A percentile compares a stretch with the other conserved stretches of the same genome.
These are phyloP conservation scores for Boletus huronensis DNA, from an alignment of 768 basidiomycete genomes.

Conservation along the genomic window DNA sequence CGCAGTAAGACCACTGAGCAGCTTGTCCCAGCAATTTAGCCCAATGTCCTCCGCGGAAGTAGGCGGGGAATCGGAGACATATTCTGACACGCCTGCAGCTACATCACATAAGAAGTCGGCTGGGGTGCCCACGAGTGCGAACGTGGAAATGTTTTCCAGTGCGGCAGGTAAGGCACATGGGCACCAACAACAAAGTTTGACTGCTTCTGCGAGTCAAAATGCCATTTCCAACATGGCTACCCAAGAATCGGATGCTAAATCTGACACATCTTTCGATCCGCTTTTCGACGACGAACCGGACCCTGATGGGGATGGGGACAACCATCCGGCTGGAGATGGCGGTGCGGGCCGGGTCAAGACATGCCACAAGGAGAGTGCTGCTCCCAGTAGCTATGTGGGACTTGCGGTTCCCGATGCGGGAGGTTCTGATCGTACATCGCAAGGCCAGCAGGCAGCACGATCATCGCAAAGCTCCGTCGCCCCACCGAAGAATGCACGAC, in stretches of 20 bases:
- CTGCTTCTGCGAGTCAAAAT: slow-evolving; percentile 23
- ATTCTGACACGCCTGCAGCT: slow-evolving; percentile 10
- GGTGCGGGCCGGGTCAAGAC: slow-evolving; percentile 14
- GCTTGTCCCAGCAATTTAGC: slow-evolving; percentile 33
- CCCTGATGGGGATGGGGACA: slow-evolving; percentile 45
- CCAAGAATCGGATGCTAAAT: slow-evolving; percentile 59
- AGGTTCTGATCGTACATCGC: slow-evolving; percentile 19
- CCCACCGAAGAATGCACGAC: slow-evolving; percentile 73
- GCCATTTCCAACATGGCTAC: slow-evolving; percentile 20
- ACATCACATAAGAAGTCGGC: slow-evolving; percentile 9
- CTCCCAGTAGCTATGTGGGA: slow-evolving; percentile 15
- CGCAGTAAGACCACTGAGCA: slow-evolving; percentile 63
- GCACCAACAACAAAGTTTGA: slow-evolving; percentile 12
- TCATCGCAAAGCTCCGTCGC: slow-evolving; percentile 38
- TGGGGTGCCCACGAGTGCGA: slow-evolving; percentile 17
- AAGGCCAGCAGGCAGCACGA: slow-evolving; percentile 23
- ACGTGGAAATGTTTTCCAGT: slow-evolving; percentile 21
- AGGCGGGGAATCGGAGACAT: slow-evolving; percentile 19
- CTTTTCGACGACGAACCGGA: slow-evolving; percentile 86
- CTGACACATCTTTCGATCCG: slow-evolving; percentile 82
- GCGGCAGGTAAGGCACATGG: slow-evolving; percentile 20
- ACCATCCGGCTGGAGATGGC: slow-evolving; percentile 14
- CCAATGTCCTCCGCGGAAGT: slow-evolving; percentile 26
- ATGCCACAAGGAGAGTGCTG: slow-evolving; percentile 14
- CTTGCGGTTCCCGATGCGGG: slow-evolving; percentile 31